Evolutionary conservation across 192 early-diverging fungal genomes (phyloP), one percentile per base, ranked within the genome.

Genomic region (Chytriomyces sp.): DNA sequence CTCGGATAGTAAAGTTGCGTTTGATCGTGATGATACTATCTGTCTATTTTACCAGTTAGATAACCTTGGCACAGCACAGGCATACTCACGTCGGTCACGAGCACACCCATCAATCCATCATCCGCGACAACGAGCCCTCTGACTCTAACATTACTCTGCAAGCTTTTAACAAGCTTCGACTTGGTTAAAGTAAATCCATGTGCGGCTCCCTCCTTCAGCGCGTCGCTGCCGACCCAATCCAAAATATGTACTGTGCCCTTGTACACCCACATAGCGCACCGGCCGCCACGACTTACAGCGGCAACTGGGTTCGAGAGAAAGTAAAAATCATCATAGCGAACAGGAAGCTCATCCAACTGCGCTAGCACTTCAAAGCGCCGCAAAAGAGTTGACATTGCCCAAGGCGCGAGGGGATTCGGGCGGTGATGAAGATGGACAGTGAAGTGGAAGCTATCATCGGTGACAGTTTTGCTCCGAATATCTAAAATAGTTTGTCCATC

Each of bases 101-200:
- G 10, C 22, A 28, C 38, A n/a, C 25, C 34, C 3, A 49, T 12
- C 38, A 52, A 39, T 40, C 63, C 63, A 14, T 65, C 63, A 28
- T 65, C 40, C 7, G 22, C n/a, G 6, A 65, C 49, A 8, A 65
- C 38, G 14, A 34, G 25, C 10, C 63, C 63, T 19, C 63, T 8
- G 39, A 65, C 34, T 14, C 63, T 38, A 44, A 65, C 31, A 28
- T 65, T 52, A 25, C 17, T 49, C 38, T 65, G 63, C 22, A 65
- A 33, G 8, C 28, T 39, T 28, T 65, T 65, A 22, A 65, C 49
- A 41, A 65, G 49, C 38, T 41, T 8, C 8, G 63, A 65, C 31
- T 49, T 65, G 25, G 34, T 65, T 41, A 65, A 31, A 8, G 41
- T 65, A 19, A 65, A 65, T 65, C 63, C 63, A 31, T 65, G 63